These are phyloP conservation scores for Aspergillus hortae DNA, from an alignment of 2,329 filamentous ascomycete genomes.

Conservation along the genomic window DNA sequence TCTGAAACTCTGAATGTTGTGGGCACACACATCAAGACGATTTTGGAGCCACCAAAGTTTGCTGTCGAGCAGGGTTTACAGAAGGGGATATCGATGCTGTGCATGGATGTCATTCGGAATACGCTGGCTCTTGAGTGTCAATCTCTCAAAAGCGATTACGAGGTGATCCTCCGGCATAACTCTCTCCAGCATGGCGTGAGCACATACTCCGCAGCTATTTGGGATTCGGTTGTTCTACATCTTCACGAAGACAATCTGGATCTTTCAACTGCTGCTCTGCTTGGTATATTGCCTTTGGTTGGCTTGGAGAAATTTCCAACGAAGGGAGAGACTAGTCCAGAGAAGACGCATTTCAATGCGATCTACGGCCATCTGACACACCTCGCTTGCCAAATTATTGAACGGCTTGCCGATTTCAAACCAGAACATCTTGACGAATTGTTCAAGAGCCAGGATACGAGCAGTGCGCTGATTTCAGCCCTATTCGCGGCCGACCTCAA, in stretches of 20 bases:
- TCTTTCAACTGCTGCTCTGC: conserved; percentile 70
- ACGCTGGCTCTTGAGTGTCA: conserved; percentile 69
- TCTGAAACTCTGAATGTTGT: conserved; percentile 48
- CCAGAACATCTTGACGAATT: conserved; percentile 65
- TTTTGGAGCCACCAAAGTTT: conserved; percentile 56
- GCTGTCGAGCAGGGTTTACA: conserved; percentile 46
- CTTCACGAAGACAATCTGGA: conserved; percentile 65
- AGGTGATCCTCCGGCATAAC: conserved; percentile 58
- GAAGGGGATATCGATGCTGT: conserved; percentile 52
- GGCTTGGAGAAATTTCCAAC: conserved; percentile 71
- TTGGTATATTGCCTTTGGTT: conserved; percentile 67
- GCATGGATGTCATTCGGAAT: conserved; percentile 63
- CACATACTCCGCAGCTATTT: conserved; percentile 70
- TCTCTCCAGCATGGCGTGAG: conserved; percentile 64
- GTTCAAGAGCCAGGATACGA: conserved; percentile 64
- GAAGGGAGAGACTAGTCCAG: conserved; percentile 42
- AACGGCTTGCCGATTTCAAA: conserved; percentile 73
- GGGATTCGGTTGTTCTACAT: conserved; percentile 69
- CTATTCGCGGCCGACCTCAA: conserved; percentile 77
- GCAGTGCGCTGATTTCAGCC: conserved; percentile 71
- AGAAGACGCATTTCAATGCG: conserved; percentile 71
- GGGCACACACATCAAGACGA: conserved; percentile 49
- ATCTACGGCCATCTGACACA: conserved; percentile 62
- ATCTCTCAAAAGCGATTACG: conserved; percentile 65
- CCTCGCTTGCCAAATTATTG: conserved; percentile 69